Evolutionary conservation across 805 yeast genomes (phyloP).

Genomic region (Brettanomyces bruxellensis): DNA sequence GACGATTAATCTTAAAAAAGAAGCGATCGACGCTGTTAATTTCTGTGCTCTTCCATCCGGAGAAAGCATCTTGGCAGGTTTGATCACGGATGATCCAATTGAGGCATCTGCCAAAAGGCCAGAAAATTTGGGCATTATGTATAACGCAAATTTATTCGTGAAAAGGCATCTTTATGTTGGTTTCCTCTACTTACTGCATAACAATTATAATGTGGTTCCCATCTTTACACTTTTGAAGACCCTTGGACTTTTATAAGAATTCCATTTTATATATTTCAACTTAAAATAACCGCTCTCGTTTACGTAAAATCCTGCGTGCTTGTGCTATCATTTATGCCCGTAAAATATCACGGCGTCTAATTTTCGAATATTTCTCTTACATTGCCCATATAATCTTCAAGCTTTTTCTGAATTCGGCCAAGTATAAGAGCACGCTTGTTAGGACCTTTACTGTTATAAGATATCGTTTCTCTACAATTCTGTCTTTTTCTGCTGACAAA

Average conservation of each 20-base stretch:
- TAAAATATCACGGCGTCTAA: too few relatives aligned
- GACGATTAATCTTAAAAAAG: slow-evolving; percentile 25
- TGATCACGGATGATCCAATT: slow-evolving; percentile 16
- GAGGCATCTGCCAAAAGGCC: slow-evolving; percentile 2
- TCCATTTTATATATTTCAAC: too few relatives aligned
- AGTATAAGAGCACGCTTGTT: too few relatives aligned
- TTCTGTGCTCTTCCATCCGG: slow-evolving; percentile 5
- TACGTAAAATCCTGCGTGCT: too few relatives aligned
- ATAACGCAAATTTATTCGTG: slow-evolving; percentile 8
- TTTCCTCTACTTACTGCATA: slow-evolving; percentile 13
- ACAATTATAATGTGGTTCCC: slow-evolving; percentile 13
- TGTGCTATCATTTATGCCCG: too few relatives aligned
- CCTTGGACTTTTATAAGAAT: slow-evolving; percentile 14
- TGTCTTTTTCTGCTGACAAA: too few relatives aligned
- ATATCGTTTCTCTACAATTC: too few relatives aligned
- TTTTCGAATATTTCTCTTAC: too few relatives aligned
- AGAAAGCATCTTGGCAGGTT: slow-evolving; percentile 10
- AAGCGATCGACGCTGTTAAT: slow-evolving; percentile 11
- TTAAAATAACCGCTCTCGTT: too few relatives aligned
- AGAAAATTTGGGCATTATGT: slow-evolving; percentile 2
- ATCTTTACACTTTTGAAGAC: slow-evolving; percentile 9
- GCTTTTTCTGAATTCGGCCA: too few relatives aligned
- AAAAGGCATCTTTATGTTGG: slow-evolving; percentile 8
- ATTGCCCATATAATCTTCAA: too few relatives aligned
- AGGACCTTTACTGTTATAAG: too few relatives aligned